These are phyloP conservation scores for Diddensiella santjacobensis DNA, from an alignment of 805 yeast species.

Conservation along the genomic window DNA sequence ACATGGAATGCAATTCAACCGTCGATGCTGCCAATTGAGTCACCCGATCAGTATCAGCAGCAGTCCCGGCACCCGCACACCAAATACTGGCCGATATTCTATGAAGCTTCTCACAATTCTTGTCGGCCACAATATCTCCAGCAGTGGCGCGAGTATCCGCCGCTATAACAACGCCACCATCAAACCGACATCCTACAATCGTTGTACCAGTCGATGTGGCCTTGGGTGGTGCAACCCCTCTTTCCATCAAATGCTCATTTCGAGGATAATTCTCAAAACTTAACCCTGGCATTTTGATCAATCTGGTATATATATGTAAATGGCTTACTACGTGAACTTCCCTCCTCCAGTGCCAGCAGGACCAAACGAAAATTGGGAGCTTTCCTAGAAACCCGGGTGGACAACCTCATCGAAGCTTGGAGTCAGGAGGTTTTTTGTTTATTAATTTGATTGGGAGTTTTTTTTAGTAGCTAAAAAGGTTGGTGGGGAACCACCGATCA, in stretches of 20 bases:
- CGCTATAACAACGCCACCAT: conserved; percentile 94
- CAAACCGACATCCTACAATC: conserved; percentile 90
- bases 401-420: no score
- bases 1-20: conserved; percentile 82
- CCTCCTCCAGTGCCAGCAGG: no score
- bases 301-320: no score
- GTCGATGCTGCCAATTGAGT: conserved; percentile 90
- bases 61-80: conserved; percentile 99
- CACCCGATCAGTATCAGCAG: conserved; percentile 98
- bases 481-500: no score
- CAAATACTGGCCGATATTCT: conserved; percentile 85
- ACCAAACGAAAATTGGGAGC: no score
- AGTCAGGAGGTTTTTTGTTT: no score
- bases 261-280: conserved; percentile 92
- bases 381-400: no score
- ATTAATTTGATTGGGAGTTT: no score
- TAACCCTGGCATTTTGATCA: conserved; percentile 74
- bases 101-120: conserved; percentile 94
- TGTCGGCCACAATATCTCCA: conserved; percentile 95
- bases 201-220: conserved; percentile 99
- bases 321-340: no score
- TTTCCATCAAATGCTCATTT: conserved; percentile 66
- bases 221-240: conserved; percentile 73
- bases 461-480: no score
- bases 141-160: conserved; percentile 99